These are phyloP conservation scores for Aquilaria sinensis DNA, from an alignment of 345 rosid species.

Conservation along the genomic window DNA sequence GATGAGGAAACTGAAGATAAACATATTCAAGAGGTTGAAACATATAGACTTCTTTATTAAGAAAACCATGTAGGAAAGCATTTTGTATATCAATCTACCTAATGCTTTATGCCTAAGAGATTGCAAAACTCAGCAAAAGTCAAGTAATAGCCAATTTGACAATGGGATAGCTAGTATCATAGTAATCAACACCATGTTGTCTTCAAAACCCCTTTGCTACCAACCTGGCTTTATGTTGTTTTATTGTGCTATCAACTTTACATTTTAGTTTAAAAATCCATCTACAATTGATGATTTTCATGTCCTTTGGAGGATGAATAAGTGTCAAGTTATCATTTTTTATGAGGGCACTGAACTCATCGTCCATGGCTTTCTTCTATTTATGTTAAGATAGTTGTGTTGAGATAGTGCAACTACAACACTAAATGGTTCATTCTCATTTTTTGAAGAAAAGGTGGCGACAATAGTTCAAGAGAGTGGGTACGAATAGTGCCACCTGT, in stretches of 20 bases:
- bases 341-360: background rate
- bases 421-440: too few species aligned
- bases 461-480: background rate
- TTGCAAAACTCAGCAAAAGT: background rate
- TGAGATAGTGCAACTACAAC: too few species aligned
- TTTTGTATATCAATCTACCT: background rate
- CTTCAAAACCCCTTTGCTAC: background rate
- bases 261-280: background rate
- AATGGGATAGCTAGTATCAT: background rate
- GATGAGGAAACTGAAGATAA: background rate
- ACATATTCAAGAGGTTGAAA: background rate
- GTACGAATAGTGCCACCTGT: background rate
- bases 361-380: background rate
- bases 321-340: background rate
- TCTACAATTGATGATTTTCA: background rate
- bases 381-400: too few species aligned
- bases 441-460: background rate
- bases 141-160: background rate
- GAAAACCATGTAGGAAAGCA: background rate
- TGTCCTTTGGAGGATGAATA: background rate
- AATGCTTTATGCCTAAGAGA: background rate
- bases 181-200: background rate
- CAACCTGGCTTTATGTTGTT: background rate
- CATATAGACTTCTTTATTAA: background rate
- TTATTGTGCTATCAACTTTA: background rate